phyloP scores from a whole-genome alignment of 148 eudicot genomes.

The Vaccinium darrowii region DNA sequence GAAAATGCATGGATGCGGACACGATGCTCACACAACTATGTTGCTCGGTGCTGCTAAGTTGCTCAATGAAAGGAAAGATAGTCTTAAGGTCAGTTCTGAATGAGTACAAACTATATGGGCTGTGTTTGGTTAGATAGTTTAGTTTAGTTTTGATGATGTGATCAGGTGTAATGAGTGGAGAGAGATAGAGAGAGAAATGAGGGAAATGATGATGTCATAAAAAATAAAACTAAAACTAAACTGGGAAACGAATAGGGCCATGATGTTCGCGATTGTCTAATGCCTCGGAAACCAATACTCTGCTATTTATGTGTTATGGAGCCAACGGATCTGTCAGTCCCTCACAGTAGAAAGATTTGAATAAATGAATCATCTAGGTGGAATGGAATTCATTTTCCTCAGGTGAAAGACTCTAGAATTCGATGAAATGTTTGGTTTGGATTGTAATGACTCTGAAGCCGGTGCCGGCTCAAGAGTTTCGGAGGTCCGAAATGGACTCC shows the following conservation, averaged over 20 bases:
- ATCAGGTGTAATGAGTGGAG: too few species aligned
- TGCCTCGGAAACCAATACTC: background rate
- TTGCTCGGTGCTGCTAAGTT: slow-evolving; percentile 92
- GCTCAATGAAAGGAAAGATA: slow-evolving; percentile 62
- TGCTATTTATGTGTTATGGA: background rate
- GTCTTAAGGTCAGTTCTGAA: slow-evolving; percentile 49
- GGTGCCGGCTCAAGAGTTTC: too few species aligned
- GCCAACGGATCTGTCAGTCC: background rate
- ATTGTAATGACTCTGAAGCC: background rate
- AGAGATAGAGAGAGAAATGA: too few species aligned
- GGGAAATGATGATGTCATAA: too few species aligned
- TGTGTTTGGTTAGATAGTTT: too few species aligned
- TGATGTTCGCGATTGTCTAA: background rate
- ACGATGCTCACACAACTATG: slow-evolving; percentile 93
- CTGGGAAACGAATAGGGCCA: too few species aligned
- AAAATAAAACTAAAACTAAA: too few species aligned
- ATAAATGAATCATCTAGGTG: background rate
- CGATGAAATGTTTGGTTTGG: background rate
- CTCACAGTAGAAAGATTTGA: background rate
- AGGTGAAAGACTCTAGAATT: background rate
- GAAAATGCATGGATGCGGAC: slow-evolving; percentile 91
- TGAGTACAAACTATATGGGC: background rate
- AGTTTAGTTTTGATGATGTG: too few species aligned
- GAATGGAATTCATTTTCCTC: background rate
- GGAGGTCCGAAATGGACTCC: too few species aligned